Base-by-base conservation (phyloP, 106 monocot species). In the Dendrobium chrysotoxum region DNA sequence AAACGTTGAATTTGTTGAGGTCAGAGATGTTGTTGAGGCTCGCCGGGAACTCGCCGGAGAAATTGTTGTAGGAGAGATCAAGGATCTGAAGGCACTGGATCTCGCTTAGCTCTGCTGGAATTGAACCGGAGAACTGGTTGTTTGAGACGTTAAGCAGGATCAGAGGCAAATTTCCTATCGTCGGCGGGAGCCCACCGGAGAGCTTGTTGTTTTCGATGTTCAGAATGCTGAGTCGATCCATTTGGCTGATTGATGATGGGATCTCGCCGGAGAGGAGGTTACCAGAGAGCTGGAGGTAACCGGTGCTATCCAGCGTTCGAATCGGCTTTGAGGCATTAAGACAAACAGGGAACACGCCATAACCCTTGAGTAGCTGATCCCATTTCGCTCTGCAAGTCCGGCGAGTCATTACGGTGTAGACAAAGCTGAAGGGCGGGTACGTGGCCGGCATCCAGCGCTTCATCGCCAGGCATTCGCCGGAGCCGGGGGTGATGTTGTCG, bases 371-470 rank as follows among this genome's bases (percentile, higher is more conserved):
- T 0, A 92, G 44, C 6, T 73, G 77, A 23, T 86, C 84, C 96
- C 96, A 96, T 3, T 47, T 77, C 6, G 8, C 40, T 13, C 86
- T 82, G 87, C 96, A 96, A 21, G 9, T 91, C 84, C 87, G 88
- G 74, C 83, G 70, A 28, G 83, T 93, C 93, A 93, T 86, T 71
- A 87, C 45, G 11, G 83, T 77, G 88, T 93, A 89, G 23, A 84
- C 58, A 78, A 96, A 96, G 70, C 81, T 93, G 81, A 91, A 96
- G 31, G 93, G 93, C 42, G 91, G 93, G 79, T 93, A 96, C 17
- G n/a, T 80, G 61, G 88, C 89, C 20, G 93, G 93, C 5, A 96
- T 57, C 95, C 93, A 96, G 23, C 91, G 84, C 54, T 74, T 78
- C 94, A 93, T 90, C n/a, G 87, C 26, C 40, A 89, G 75, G 79